Conservation (phyloP, 495 filamentous ascomycete species). For the Neurospora sp. region DNA sequence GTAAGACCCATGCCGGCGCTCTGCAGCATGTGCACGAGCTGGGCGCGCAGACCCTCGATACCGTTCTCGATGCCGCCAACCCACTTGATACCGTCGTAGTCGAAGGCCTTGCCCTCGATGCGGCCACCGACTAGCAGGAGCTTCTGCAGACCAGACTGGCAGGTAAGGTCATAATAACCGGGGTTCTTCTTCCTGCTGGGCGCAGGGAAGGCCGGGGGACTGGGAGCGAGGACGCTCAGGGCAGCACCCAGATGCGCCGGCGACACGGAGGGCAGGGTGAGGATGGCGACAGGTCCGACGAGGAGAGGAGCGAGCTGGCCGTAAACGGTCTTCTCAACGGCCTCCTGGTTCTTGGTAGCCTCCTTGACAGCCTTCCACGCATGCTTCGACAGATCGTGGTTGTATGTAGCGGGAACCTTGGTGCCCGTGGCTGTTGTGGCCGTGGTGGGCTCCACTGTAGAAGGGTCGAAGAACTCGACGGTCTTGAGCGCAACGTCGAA, state of each 20-base stretch:
- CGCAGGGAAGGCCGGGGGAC: conserved; percentile 58
- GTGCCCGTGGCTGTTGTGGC: conserved; percentile 23
- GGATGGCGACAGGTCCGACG: conserved; percentile 63
- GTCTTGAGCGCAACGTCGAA: conserved; percentile 75
- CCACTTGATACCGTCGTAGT: conserved; percentile 69
- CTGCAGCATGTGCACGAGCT: conserved; percentile 70
- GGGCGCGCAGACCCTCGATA: conserved; percentile 67
- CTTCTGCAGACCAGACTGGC: conserved; percentile 77
- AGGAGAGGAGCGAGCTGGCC: conserved; percentile 64
- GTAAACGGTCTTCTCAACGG: conserved; percentile 35
- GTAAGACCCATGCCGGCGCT: conserved; percentile 65
- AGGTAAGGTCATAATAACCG: conserved; percentile 63
- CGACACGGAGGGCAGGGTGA: conserved; percentile 75
- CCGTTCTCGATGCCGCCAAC: conserved; percentile 77
- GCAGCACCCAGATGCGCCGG: conserved; percentile 73
- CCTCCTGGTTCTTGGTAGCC: conserved; percentile 27
- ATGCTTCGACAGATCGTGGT: conserved; percentile 64
- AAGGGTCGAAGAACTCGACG: conserved; percentile 75
- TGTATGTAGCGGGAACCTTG: conserved; percentile 35
- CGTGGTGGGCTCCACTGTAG: conserved; percentile 16
- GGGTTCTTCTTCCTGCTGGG: conserved; percentile 67
- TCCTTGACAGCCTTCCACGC: conserved; percentile 52
- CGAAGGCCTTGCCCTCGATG: conserved; percentile 72
- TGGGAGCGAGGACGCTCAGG: conserved; percentile 64
- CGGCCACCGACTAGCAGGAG: conserved; percentile 76